Conservation (phyloP, 129 eudicot species). For the Ambrosia trifida region DNA sequence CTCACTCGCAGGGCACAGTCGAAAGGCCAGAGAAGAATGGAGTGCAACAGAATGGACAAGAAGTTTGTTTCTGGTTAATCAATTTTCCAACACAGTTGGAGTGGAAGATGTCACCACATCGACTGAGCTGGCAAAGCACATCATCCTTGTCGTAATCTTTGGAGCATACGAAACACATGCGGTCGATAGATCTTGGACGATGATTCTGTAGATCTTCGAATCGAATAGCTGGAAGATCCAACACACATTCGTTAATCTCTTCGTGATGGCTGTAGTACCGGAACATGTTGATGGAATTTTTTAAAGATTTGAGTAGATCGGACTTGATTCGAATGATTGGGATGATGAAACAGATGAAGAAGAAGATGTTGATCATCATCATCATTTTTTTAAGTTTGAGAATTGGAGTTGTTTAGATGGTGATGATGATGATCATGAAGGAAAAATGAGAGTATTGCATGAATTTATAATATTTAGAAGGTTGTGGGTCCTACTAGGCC, state of each 20-base stretch:
- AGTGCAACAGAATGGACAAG: slow-evolving; percentile 20
- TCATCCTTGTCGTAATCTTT: slow-evolving; percentile 19
- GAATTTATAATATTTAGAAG: too few species aligned
- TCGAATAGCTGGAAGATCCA: slow-evolving; percentile 22
- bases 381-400: not conserved
- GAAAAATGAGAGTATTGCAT: too few species aligned
- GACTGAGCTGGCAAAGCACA: slow-evolving; percentile 22
- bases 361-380: slow-evolving; percentile 17
- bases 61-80: slow-evolving; percentile 15
- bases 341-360: slow-evolving; percentile 15
- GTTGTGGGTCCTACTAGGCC: too few species aligned
- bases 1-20: not conserved
- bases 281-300: not conserved
- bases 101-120: slow-evolving; percentile 22
- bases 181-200: slow-evolving; percentile 8
- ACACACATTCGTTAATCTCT: not conserved
- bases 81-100: slow-evolving; percentile 24
- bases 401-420: not conserved
- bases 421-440: too few species aligned
- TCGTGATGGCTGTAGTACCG: slow-evolving; percentile 6
- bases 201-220: slow-evolving; percentile 12
- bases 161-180: slow-evolving; percentile 26
- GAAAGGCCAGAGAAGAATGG: slow-evolving; percentile 21
- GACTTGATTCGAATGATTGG: slow-evolving; percentile 9
- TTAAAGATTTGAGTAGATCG: slow-evolving; percentile 3